Base-by-base conservation (phyloP, 352 stramenopile species). In the Saprolegnia parasitica region DNA sequence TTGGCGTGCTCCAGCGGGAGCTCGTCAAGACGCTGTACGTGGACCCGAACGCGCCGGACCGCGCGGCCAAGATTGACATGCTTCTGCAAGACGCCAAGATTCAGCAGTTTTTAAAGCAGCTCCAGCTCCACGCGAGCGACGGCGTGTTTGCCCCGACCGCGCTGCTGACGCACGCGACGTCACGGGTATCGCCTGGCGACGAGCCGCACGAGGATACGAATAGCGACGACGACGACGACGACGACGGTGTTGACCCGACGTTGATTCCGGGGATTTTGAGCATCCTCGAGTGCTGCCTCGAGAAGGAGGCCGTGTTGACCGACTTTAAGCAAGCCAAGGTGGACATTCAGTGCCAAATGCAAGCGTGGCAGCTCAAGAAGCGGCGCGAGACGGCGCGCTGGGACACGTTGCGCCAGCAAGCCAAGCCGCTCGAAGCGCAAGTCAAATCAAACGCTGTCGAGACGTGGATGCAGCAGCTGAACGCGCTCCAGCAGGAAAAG, bases 1-100 rank as follows among this genome's bases (percentile, higher is more conserved):
- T 90, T 47, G 71, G 80, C 5, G 50, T 96, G 16, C 64, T 96
- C 1, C 81, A 80, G 11, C 80, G 79, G 52, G 87, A 93, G 42
- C 66, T 94, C 2, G 71, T 93, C 18, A 91, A 84, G 60, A 76
- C 71, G 10, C 63, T 67, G 47, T 74, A 78, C 6, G 58, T 64
- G 0, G 70, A 76, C 20, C 52, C 52, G 13, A 24, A 16, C 13
- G 39, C 67, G 21, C 35, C 26, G 9, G 60, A 77, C 26, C 39
- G 78, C 8, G 74, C 88, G 55, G 68, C 45, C 8, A 64, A 75
- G 37, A 60, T 81, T 4, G 78, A 89, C 26, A 56, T 56, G 4
- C 75, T 81, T 24, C 65, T 90, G 71, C 47, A 60, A 23, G 81
- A 91, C 35, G 70, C 78, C 11, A 80, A 73, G 2, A 77, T 95